Evolutionary conservation across 495 filamentous ascomycete genomes (phyloP).

Genomic region (Tirmania nivea): DNA sequence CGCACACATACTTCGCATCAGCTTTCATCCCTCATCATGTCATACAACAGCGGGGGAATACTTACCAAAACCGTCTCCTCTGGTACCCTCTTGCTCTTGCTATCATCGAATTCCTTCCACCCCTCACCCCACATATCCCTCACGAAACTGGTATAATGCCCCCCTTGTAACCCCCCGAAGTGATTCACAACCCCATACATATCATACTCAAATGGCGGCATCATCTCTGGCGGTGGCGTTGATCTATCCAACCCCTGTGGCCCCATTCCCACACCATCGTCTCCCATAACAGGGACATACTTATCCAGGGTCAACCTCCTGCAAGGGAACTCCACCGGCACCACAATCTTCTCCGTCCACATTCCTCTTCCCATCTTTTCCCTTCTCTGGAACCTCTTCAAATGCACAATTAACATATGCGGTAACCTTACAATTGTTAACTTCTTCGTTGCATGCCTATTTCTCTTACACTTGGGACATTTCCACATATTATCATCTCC

Average conservation of each 20-base stretch:
- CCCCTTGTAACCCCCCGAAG: slow-evolving; percentile 39
- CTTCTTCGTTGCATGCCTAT: slow-evolving; percentile 47
- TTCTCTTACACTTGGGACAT: slow-evolving; percentile 46
- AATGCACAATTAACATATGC: slow-evolving; percentile 48
- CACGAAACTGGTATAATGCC: slow-evolving; percentile 48
- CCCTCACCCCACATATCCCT: slow-evolving; percentile 36
- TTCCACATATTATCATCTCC: slow-evolving; percentile 48
- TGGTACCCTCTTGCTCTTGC: slow-evolving; percentile 22
- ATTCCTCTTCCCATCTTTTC: slow-evolving; percentile 26
- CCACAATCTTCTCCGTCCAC: slow-evolving; percentile 40
- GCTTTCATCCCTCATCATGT: too few relatives aligned
- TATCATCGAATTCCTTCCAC: slow-evolving; percentile 49
- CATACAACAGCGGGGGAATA: background rate
- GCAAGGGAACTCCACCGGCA: slow-evolving; percentile 45
- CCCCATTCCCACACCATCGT: slow-evolving; percentile 17
- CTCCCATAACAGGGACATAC: slow-evolving; percentile 28
- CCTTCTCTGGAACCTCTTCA: slow-evolving; percentile 38
- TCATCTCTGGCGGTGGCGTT: slow-evolving; percentile 24
- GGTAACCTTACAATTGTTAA: slow-evolving; percentile 54
- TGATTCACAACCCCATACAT: slow-evolving; percentile 53
- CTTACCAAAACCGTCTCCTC: slow-evolving; percentile 17
- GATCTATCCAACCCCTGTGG: slow-evolving; percentile 1
- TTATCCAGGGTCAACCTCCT: slow-evolving; percentile 40
- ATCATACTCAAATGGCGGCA: slow-evolving; percentile 45
- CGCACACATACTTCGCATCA: too few relatives aligned